Conservation (phyloP, 1,139 yeast species). For the Nakaseomyces sp. region DNA sequence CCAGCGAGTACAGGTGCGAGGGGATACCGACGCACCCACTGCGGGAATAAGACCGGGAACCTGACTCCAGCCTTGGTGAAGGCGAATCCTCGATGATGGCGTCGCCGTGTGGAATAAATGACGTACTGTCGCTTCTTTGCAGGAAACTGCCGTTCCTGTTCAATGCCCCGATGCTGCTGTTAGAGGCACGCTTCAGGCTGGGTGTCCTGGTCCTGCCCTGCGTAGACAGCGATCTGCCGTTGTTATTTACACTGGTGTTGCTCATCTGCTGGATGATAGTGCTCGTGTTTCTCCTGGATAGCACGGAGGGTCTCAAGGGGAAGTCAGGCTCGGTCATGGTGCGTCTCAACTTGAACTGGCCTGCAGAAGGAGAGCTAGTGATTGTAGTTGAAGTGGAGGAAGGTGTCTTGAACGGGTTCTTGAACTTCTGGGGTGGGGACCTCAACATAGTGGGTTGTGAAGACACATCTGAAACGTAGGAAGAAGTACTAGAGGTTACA, state of each 20-base stretch:
- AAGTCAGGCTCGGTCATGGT: conserved; percentile 2
- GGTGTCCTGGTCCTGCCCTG: not conserved
- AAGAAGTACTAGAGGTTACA: not conserved
- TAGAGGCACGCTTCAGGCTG: not conserved
- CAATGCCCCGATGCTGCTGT: not conserved
- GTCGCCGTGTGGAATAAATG: not conserved
- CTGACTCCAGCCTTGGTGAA: not conserved
- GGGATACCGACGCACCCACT: conserved; percentile 19
- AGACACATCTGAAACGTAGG: not conserved
- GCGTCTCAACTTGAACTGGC: not conserved
- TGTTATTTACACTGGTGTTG: not conserved
- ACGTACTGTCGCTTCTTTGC: conserved; percentile 1
- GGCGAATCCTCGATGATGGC: not conserved
- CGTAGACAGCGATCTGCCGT: not conserved
- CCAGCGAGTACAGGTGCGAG: conserved; percentile 27
- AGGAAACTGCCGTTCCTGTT: not conserved
- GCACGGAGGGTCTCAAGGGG: conserved; percentile 3
- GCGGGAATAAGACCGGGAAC: conserved; percentile 2
- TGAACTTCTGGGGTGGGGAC: not conserved
- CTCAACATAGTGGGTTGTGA: not conserved
- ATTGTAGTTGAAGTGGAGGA: not conserved
- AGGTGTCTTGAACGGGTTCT: conserved; percentile 1
- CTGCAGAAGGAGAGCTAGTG: not conserved
- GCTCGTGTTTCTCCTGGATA: conserved; percentile 2
- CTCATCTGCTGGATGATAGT: conserved; percentile 2